Conservation (phyloP, 345 rosid genomes). For the Gossypium stocksii region DNA sequence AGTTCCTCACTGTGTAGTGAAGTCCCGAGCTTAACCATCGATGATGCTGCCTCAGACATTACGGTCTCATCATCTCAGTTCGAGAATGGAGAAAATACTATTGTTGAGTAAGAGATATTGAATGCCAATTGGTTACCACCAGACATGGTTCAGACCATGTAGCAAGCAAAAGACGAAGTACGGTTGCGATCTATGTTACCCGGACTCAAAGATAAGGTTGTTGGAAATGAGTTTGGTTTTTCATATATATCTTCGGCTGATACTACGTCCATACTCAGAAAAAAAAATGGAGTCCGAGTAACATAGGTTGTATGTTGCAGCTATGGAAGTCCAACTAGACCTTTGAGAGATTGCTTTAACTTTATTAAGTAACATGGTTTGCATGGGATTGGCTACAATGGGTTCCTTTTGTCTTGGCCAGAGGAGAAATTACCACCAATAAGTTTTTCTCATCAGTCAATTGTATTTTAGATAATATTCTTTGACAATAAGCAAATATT, state of each 20-base stretch:
- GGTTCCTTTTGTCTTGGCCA: too few species aligned
- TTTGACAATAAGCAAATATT: background rate
- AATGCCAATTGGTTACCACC: background rate
- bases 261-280: background rate
- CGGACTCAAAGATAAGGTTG: background rate
- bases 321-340: background rate
- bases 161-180: background rate
- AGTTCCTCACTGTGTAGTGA: constrained; percentile 57
- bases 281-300: background rate
- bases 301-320: background rate
- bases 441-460: background rate
- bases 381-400: too few species aligned
- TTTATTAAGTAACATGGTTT: background rate
- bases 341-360: background rate
- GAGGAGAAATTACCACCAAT: background rate
- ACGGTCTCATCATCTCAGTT: constrained; percentile 45
- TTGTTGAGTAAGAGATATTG: background rate
- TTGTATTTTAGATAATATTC: background rate
- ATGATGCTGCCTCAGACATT: constrained; percentile 56
- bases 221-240: background rate
- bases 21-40: constrained; percentile 47
- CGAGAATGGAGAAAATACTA: constrained; percentile 45
- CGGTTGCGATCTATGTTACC: background rate
- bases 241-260: background rate
- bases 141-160: background rate